Evolutionary conservation across 208 protist genomes (phyloP).

Genomic region (Acanthamoeba polyphaga): DNA sequence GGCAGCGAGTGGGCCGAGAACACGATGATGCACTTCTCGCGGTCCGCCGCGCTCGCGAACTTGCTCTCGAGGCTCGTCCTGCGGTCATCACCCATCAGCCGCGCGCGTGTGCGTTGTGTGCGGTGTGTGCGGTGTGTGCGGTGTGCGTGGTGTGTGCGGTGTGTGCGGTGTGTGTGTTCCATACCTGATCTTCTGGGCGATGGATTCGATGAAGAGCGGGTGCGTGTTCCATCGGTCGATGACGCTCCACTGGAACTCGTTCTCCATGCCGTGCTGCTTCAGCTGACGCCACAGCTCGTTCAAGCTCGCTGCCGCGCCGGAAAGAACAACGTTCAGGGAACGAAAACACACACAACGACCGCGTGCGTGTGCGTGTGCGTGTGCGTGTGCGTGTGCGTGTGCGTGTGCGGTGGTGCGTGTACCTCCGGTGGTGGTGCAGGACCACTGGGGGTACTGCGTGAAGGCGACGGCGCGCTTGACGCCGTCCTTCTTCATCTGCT

Average conservation of each 20-base stretch:
- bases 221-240: constrained; percentile 88
- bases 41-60: neutral
- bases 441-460: constrained; percentile 90
- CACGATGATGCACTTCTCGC: constrained; percentile 82
- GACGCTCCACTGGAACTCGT: constrained; percentile 84
- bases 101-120: no score
- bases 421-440: constrained; percentile 86
- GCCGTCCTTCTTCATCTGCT: constrained; percentile 85
- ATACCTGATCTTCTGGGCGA: constrained; percentile 22
- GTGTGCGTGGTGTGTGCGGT: no score
- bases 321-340: neutral
- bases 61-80: neutral
- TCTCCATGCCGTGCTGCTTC: constrained; percentile 55
- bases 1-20: constrained; percentile 91
- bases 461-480: constrained; percentile 87
- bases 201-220: constrained; percentile 79
- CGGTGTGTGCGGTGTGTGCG: no score
- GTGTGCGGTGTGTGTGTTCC: no score
- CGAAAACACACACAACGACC: no score
- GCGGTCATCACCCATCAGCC: neutral
- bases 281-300: constrained; percentile 83
- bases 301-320: constrained; percentile 54
- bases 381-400: no score
- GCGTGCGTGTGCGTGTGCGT: no score
- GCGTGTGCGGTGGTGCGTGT: neutral